Evolutionary conservation across 2,329 filamentous ascomycete species (phyloP), one percentile per base, ranked within the genome.

Genomic region (Phoma sp.): DNA sequence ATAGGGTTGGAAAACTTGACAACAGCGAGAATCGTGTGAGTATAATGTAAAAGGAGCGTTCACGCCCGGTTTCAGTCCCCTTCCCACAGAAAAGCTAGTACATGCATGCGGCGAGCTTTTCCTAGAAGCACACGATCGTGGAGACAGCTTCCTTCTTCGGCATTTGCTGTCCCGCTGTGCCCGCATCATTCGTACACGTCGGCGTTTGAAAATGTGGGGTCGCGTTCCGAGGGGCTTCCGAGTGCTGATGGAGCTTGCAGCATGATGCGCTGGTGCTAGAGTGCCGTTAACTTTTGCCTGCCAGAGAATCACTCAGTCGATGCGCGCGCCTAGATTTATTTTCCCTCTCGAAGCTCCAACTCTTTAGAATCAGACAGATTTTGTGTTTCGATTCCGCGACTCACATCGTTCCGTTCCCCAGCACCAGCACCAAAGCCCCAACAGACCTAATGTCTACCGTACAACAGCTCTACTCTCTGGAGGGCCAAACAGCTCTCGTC

Each of bases 401-500:
- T 17, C 9, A 35, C 22, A 43, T 4, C 31, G 27, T 59, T 59
- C 51, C 51, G 40, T 55, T 33, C 27, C 38, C 27, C 24, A 17
- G 2, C 45, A 48, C 33, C 15, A 35, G 17, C 45, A 46, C 33
- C 15, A 35, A n/a, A 50, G n/a, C 8, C 24, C 13, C 15, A 31
- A 38, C 51, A 46, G 32, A 33, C 51, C 68, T 41, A 37, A 73
- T 74, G 71, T 33, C 70, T 17, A 67, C 65, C 2, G 67, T 74
- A 36, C 65, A 70, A 40, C 69, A 80, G 53, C 72, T 82, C 32
- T 82, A 82, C 69, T 80, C 78, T 25, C 75, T 82, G 9, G 70
- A 80, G 57, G 80, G 80, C 43, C 77, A 82, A 63, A 81, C 77
- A 1, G 80, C 80, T 19, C 65, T 82, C 36, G 76, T 81, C 8